phyloP scores from a whole-genome alignment of 2,329 filamentous ascomycete genomes.

The Fusarium albidum region DNA sequence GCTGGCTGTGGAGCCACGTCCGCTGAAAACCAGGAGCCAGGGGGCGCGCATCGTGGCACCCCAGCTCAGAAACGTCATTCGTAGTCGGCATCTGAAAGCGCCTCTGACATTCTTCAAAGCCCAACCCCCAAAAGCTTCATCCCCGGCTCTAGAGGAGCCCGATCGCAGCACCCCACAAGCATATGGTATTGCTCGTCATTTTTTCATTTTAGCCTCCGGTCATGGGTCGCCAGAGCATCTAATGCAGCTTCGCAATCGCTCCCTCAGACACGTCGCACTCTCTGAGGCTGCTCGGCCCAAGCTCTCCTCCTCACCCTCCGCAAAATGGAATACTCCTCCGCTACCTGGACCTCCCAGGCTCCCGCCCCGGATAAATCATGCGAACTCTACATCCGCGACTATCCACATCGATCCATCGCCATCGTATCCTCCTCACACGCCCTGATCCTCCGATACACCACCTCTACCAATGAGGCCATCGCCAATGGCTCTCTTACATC shows the following conservation, averaged over 20 bases:
- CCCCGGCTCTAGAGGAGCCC: constrained; percentile 18
- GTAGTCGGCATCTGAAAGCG: constrained; percentile 12
- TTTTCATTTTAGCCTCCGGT: constrained; percentile 1
- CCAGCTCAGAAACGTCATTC: constrained; percentile 37
- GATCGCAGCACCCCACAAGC: not conserved
- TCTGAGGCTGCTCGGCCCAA: constrained; percentile 14
- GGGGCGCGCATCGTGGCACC: constrained; percentile 21
- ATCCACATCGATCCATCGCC: constrained; percentile 86
- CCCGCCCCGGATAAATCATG: constrained; percentile 69
- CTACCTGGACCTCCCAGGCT: constrained; percentile 56
- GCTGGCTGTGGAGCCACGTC: constrained; percentile 10
- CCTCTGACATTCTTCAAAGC: constrained; percentile 29
- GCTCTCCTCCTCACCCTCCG: constrained; percentile 10
- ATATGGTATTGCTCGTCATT: not conserved
- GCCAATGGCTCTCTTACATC: constrained; percentile 67
- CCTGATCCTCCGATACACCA: constrained; percentile 83
- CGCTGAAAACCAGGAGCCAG: constrained; percentile 14
- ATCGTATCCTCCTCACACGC: constrained; percentile 82
- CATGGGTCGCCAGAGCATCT: constrained; percentile 21
- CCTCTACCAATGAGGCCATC: constrained; percentile 66
- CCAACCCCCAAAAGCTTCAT: constrained; percentile 33
- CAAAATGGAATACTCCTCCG: constrained; percentile 58
- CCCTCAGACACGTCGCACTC: constrained; percentile 19
- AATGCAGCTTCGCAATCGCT: constrained; percentile 20
- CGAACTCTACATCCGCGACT: constrained; percentile 84